Evolutionary conservation across 495 filamentous ascomycete genomes (phyloP).

Genomic region (Hypoxylon intermedium): DNA sequence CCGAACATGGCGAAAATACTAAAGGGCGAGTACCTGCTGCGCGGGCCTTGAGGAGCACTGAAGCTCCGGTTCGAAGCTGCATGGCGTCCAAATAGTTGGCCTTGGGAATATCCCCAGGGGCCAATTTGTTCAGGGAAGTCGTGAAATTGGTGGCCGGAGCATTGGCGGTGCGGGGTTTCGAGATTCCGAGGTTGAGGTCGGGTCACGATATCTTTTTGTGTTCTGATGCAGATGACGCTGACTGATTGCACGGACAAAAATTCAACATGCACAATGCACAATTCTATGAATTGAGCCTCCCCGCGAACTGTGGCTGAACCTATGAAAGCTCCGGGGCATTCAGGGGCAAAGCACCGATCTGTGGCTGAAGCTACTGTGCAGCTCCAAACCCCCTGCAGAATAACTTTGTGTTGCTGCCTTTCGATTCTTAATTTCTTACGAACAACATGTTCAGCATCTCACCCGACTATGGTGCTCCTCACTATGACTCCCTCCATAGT

Average conservation of each 20-base stretch:
- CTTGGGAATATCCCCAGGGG: constrained; percentile 22
- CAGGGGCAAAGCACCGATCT: neutral
- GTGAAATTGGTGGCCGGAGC: constrained; percentile 21
- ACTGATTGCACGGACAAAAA: constrained; percentile 13
- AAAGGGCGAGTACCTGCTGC: constrained; percentile 26
- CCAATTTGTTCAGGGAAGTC: constrained; percentile 38
- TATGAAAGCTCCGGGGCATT: neutral
- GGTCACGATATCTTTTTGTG: neutral
- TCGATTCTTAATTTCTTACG: neutral
- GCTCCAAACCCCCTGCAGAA: neutral
- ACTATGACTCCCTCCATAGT: constrained; percentile 74
- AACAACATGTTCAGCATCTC: constrained; percentile 16
- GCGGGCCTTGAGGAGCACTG: constrained; percentile 44
- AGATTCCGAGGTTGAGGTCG: neutral
- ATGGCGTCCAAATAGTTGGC: constrained; percentile 39
- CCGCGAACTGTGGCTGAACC: neutral
- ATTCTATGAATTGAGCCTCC: no score
- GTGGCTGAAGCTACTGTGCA: neutral
- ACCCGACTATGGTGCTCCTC: constrained; percentile 73
- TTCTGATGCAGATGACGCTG: constrained; percentile 9
- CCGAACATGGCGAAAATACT: constrained; percentile 44
- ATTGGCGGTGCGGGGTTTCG: constrained; percentile 13
- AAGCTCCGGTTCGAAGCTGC: constrained; percentile 52
- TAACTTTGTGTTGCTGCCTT: neutral
- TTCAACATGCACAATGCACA: neutral